These are phyloP conservation scores for Silene coronaria DNA, from an alignment of 179 eudicot genomes.

Conservation along the genomic window DNA sequence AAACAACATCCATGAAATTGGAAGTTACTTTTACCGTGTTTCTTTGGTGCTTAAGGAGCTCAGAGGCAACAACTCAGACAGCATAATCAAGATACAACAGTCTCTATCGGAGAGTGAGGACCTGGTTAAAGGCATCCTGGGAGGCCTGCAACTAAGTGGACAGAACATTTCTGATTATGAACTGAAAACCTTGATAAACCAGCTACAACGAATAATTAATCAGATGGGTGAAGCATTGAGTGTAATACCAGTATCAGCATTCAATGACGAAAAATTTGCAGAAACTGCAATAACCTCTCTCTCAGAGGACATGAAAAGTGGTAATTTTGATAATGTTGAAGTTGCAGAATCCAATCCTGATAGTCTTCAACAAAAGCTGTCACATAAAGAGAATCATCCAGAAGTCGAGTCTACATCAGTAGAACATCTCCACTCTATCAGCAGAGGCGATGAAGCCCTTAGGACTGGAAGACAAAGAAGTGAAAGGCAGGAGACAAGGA, in stretches of 20 bases:
- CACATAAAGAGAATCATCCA: conserved; percentile 6
- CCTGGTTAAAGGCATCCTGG: conserved; percentile 38
- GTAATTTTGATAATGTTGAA: conserved; percentile 27
- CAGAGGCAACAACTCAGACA: conserved; percentile 25
- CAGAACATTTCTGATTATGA: conserved; percentile 26
- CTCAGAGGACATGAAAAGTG: conserved; percentile 53
- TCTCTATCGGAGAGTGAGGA: conserved; percentile 40
- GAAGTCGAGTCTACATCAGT: background rate
- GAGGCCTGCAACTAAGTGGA: conserved; percentile 24
- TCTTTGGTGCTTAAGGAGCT: conserved; percentile 54
- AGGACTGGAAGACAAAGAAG: conserved; percentile 35
- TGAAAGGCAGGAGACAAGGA: conserved; percentile 16
- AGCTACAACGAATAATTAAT: conserved; percentile 48
- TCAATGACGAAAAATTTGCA: conserved; percentile 35
- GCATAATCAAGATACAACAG: conserved; percentile 30
- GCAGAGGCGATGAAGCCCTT: conserved; percentile 20
- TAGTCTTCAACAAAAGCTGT: conserved; percentile 16
- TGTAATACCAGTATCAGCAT: conserved; percentile 41
- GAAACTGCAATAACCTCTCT: conserved; percentile 46
- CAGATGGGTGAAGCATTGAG: conserved; percentile 53
- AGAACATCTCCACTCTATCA: conserved; percentile 20
- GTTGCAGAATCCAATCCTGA: conserved; percentile 17
- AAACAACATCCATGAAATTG: conserved; percentile 42
- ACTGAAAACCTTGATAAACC: conserved; percentile 26
- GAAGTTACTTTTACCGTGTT: conserved; percentile 55